These are phyloP conservation scores for Bryopsis sp. DNA, from an alignment of 139 green algal genomes.

Conservation along the genomic window DNA sequence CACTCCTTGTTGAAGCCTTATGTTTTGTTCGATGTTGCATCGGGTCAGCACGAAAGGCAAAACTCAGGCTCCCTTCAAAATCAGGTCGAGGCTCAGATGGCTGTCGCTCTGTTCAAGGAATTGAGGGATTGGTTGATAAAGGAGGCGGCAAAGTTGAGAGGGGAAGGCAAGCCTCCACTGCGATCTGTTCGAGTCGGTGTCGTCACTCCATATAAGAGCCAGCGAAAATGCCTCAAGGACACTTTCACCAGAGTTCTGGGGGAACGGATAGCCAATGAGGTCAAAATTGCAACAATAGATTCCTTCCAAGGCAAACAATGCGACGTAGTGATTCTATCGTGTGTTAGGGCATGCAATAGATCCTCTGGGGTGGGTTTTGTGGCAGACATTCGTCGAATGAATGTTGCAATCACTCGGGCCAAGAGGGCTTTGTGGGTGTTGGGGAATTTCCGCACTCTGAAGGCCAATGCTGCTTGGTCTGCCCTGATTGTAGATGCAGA, in stretches of 20 bases:
- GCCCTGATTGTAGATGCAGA: conserved; percentile 43
- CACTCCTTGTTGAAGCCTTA: conserved; percentile 70
- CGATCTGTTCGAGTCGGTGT: conserved; percentile 53
- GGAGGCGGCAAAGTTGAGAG: conserved; percentile 11
- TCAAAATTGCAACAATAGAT: conserved; percentile 94
- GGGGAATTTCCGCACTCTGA: conserved; percentile 35
- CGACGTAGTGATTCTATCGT: not conserved
- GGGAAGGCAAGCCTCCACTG: not conserved
- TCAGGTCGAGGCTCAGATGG: conserved; percentile 58
- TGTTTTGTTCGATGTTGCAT: conserved; percentile 72
- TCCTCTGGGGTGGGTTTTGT: conserved; percentile 68
- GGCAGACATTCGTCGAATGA: conserved; percentile 80
- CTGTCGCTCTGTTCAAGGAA: conserved; percentile 56
- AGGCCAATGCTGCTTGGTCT: conserved; percentile 38
- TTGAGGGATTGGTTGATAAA: conserved; percentile 26
- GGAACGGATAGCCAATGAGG: conserved; percentile 14
- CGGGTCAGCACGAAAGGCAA: conserved; percentile 33
- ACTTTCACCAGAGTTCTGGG: conserved; percentile 47
- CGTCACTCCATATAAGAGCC: conserved; percentile 81
- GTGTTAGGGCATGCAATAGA: not conserved
- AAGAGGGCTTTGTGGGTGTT: not conserved
- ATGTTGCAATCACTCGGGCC: conserved; percentile 81
- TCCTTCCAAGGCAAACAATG: conserved; percentile 61
- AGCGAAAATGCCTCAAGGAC: conserved; percentile 51
- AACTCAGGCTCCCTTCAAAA: conserved; percentile 36